Conservation (phyloP, 1,284 basidiomycete species). For the Neolentinus lepideus region DNA sequence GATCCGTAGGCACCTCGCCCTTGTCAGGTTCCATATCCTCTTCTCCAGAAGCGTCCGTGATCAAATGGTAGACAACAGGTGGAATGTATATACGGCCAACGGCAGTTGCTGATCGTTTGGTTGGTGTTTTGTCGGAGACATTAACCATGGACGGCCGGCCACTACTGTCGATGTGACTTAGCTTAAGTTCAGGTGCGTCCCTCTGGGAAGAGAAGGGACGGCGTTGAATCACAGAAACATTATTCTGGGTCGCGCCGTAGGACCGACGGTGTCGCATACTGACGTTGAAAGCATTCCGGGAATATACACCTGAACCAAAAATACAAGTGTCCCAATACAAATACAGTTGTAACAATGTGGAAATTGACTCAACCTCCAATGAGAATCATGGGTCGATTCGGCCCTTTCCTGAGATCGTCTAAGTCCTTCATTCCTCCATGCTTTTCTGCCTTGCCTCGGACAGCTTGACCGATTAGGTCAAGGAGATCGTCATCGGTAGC, state of each 20-base stretch:
- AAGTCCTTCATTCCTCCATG: constrained; percentile 82
- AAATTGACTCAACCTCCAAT: constrained; percentile 80
- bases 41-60: constrained; percentile 31
- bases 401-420: constrained; percentile 40
- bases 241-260: neutral
- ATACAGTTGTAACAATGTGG: constrained; percentile 15
- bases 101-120: constrained; percentile 69
- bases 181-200: constrained; percentile 10
- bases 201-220: constrained; percentile 11
- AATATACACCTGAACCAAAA: neutral
- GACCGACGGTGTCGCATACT: neutral
- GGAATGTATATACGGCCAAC: constrained; percentile 72
- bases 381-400: constrained; percentile 83
- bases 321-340: neutral
- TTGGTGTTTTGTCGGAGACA: constrained; percentile 59
- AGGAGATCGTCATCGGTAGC: constrained; percentile 61
- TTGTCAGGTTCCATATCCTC: constrained; percentile 11
- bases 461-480: constrained; percentile 56
- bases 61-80: constrained; percentile 53
- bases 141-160: constrained; percentile 80
- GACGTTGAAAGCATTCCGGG: neutral
- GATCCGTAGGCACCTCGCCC: neutral
- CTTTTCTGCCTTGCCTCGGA: constrained; percentile 74
- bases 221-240: neutral
- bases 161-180: constrained; percentile 68